Conservation (phyloP, 306 rosid genomes). For the Quercus cerris region DNA sequence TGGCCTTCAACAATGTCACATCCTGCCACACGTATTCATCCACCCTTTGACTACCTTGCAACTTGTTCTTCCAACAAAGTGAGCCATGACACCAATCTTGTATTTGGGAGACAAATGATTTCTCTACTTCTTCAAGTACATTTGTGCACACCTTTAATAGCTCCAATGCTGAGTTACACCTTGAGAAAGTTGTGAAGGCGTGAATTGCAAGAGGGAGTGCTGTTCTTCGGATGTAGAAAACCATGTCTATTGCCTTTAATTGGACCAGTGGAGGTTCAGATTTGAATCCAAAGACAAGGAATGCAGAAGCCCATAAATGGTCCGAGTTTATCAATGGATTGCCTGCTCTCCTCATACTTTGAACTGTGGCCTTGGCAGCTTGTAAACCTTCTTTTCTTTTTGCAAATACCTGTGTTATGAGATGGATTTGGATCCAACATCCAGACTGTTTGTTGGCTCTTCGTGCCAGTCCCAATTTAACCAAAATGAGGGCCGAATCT, state of each 20-base stretch:
- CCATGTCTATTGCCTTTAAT: slow-evolving; percentile 64
- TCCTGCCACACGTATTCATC: slow-evolving; percentile 95
- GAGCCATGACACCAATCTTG: slow-evolving; percentile 80
- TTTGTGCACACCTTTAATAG: slow-evolving; percentile 82
- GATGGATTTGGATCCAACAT: slow-evolving; percentile 77
- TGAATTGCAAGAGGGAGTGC: slow-evolving; percentile 85
- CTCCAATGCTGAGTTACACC: slow-evolving; percentile 78
- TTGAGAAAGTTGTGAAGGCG: slow-evolving; percentile 71
- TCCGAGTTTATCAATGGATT: slow-evolving; percentile 46
- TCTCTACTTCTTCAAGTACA: slow-evolving; percentile 85
- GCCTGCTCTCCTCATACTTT: slow-evolving; percentile 59
- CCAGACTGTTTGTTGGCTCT: slow-evolving; percentile 46
- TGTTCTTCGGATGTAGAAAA: slow-evolving; percentile 58
- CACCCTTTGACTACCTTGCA: slow-evolving; percentile 55
- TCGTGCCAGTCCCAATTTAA: slow-evolving; percentile 66
- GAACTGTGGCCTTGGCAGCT: slow-evolving; percentile 62
- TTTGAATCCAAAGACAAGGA: slow-evolving; percentile 88
- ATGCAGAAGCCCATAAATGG: slow-evolving; percentile 86
- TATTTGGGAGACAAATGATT: slow-evolving; percentile 79
- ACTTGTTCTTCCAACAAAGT: slow-evolving; percentile 78
- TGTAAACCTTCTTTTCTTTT: slow-evolving; percentile 63
- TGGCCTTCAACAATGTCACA: slow-evolving; percentile 78
- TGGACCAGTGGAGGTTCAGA: slow-evolving; percentile 72
- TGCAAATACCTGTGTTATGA: slow-evolving; percentile 59
- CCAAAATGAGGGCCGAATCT: slow-evolving; percentile 65